Evolutionary conservation across 495 filamentous ascomycete species (phyloP), one percentile per base, ranked within the genome.

Genomic region (Aspergillus sclerotiicarbonarius): DNA sequence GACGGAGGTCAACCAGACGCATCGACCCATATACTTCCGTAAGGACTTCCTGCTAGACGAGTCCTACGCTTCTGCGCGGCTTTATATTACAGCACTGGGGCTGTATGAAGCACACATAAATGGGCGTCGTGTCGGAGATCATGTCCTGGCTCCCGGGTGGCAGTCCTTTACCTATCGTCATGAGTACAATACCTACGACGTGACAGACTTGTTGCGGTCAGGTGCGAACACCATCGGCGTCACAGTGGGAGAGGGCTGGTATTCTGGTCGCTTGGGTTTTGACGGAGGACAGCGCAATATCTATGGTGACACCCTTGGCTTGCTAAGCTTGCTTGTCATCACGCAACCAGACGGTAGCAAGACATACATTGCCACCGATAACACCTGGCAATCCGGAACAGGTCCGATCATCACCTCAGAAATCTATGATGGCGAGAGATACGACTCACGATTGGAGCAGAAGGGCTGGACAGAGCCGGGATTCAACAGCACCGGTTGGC

Each of bases 211-310:
- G 0, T 58, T 82, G 3, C 25, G 25, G 25, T 35, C 64, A 1
- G 73, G 75, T 4, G 46, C 62, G 12, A 82, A 83, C 62, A 70
- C 63, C 0, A 69, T 85, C 51, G 77, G 74, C 0, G 77, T 78
- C 6, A 73, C 77, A 30, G 76, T 83, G 16, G 80, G 71, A 0
- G 82, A 85, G 49, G 82, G 81, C 0, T 85, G 82, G 82, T 84
- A 72, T 64, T 61, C 75, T 4, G 77, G 76, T 12, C 70, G 79
- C n/a, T 61, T 84, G 10, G 81, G 81, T 0, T 78, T 72, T 25
- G 56, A 51, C 8, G 70, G 68, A n/a, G 71, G 65, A 2, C 54
- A 55, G 15, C 46, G 67, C 0, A 53, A 61, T 29, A 53, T 79
- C 19, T 85, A 76, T 56, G 81, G 81, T 0, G 73, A 82, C 49